Percentiles rank a stretch among this genome's conserved stretches.
Evolutionary conservation across 176 grass and related monocot genomes (phyloP).

Genomic region (Aegilops sharonensis): DNA sequence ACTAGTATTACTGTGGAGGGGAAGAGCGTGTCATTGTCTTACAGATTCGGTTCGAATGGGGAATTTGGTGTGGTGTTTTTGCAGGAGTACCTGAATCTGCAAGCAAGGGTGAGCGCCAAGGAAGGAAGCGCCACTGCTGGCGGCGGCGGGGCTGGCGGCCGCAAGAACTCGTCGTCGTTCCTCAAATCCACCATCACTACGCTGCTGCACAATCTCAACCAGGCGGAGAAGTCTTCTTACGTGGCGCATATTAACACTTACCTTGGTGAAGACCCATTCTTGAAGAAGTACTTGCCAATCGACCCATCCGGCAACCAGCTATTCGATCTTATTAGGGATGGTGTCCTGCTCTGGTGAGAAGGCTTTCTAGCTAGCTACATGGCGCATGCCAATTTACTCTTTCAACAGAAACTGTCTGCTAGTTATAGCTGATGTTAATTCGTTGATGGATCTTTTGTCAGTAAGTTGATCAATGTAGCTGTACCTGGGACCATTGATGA

Average conservation of each 20-base stretch:
- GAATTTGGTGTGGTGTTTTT: neutral
- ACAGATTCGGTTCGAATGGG: constrained; percentile 2
- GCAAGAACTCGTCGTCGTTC: constrained; percentile 76
- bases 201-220: constrained; percentile 90
- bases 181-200: constrained; percentile 87
- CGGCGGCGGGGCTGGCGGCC: neutral
- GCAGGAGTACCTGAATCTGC: constrained; percentile 86
- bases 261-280: constrained; percentile 75
- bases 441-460: constrained; percentile 48
- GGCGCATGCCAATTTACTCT: constrained; percentile 20
- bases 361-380: constrained; percentile 17
- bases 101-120: constrained; percentile 58
- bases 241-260: constrained; percentile 95
- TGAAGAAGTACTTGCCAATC: constrained; percentile 92
- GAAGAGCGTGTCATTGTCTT: neutral
- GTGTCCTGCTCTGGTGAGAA: constrained; percentile 91
- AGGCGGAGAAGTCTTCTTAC: constrained; percentile 89
- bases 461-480: constrained; percentile 98
- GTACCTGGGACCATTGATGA: constrained; percentile 98
- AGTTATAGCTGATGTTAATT: constrained; percentile 29
- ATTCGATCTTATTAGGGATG: constrained; percentile 80
- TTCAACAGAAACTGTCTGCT: constrained; percentile 16
- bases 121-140: neutral
- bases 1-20: neutral
- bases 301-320: constrained; percentile 73